Evolutionary conservation across 805 yeast species (phyloP), one percentile per base, ranked within the genome.

Genomic region (Maudiozyma bulderi): DNA sequence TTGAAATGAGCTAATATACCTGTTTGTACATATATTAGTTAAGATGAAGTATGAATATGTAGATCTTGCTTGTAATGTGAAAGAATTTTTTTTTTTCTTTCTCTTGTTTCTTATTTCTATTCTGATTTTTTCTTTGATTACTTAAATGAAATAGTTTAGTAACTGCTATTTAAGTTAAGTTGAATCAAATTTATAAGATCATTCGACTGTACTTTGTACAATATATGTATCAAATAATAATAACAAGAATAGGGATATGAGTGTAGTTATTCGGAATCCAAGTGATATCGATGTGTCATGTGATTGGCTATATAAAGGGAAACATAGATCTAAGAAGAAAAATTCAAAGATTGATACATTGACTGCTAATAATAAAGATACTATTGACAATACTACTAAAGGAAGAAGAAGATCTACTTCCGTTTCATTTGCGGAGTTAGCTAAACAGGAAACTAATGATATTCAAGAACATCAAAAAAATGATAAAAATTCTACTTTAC

Each of bases 291-390:
- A 82, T 57, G 82, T 86, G 44, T 90, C 86, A 55, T 90, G 84
- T 8, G 93, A 84, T 58, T 86, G 95, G 95, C 70, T 86, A 20
- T 84, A 85, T 60, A 71, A 87, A 55, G 89, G 88, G 13, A 81
- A 81, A 60, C 80, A 81, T 37, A 48, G 20, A 13, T 26, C 41
- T 13, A 44, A 35, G 28, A 38, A 40, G 38, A 49, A 49, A 43
- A 49, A 41, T 34, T 38, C 47, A 2, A 47, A 40, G 20, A 14
- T 35, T 7, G 13, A 11, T 31, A 20, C 8, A 6, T 5, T 26
- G 13, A 40, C 30, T 3, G 38, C 40, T 14, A 37, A 30, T 8
- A 7, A 32, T 8, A 13, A 10, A 2, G 31, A 14, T 14, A 26
- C 26, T 3, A 29, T 8, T 14, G 5, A 9, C 10, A 35, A 35